A percentile compares a stretch with the other conserved stretches of the same genome.
Evolutionary conservation across 805 yeast species (phyloP).

Genomic region (Candida stauntonica): DNA sequence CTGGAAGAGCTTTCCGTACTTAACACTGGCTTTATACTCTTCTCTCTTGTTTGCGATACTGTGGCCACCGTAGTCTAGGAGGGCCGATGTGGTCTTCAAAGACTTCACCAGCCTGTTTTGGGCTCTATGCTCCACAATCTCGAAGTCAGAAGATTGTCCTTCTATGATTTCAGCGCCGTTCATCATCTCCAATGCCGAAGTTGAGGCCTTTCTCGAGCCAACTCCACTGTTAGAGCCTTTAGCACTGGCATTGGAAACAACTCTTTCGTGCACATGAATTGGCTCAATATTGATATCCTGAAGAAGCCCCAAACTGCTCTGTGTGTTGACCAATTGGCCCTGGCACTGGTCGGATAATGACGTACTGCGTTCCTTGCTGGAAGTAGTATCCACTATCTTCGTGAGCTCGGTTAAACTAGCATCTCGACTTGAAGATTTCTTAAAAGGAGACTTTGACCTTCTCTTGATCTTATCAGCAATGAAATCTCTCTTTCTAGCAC

Average conservation of each 20-base stretch:
- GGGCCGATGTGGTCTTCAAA: conserved; percentile 4
- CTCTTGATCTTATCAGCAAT: conserved; percentile 18
- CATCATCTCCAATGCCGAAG: not conserved
- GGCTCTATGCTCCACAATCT: conserved; percentile 7
- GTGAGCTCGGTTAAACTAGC: conserved; percentile 3
- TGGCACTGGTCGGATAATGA: not conserved
- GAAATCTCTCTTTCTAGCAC: conserved; percentile 17
- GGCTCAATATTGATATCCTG: conserved; percentile 25
- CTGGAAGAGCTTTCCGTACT: conserved; percentile 12
- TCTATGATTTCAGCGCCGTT: not conserved
- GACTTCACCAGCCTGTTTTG: conserved; percentile 12
- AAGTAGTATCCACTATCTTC: conserved; percentile 1
- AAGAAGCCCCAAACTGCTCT: conserved; percentile 2
- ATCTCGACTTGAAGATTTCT: conserved; percentile 2
- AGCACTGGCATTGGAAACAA: conserved; percentile 5
- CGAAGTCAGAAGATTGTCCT: conserved; percentile 4
- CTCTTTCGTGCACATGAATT: conserved; percentile 9
- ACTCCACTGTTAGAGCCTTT: conserved; percentile 1
- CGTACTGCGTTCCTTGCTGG: no score
- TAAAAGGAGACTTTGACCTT: conserved; percentile 25
- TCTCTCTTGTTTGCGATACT: conserved; percentile 15
- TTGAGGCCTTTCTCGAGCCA: not conserved
- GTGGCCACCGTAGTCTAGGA: conserved; percentile 22
- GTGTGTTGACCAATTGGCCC: not conserved
- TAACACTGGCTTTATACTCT: conserved; percentile 9